Conservation (phyloP, 805 yeast species). For the Hanseniaspora thailandica region DNA sequence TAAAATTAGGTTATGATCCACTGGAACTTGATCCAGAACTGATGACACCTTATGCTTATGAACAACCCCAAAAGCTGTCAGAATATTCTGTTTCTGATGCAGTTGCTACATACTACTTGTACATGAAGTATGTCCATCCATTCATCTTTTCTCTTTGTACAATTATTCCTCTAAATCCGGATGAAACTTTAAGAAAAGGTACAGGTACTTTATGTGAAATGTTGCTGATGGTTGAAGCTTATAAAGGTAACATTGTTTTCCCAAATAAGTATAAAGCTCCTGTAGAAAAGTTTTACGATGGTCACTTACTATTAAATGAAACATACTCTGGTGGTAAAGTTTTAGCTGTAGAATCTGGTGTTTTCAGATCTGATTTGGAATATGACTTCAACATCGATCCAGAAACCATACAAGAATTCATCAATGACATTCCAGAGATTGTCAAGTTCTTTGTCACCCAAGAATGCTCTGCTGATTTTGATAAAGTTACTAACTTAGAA, state of each 20-base stretch:
- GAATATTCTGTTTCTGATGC: constrained; percentile 99
- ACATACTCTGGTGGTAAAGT: constrained; percentile 99
- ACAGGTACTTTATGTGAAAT: constrained; percentile 98
- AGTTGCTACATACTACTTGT: constrained; percentile 91
- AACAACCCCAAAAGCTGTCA: constrained; percentile 80
- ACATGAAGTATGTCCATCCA: constrained; percentile 94
- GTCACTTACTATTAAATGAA: constrained; percentile 86
- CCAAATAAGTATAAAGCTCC: constrained; percentile 95
- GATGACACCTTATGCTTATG: constrained; percentile 96
- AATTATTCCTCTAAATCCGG: constrained; percentile 91
- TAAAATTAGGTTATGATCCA: constrained; percentile 90
- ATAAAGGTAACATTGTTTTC: constrained; percentile 56
- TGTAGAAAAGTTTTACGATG: constrained; percentile 85
- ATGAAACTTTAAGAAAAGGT: constrained; percentile 90
- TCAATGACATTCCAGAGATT: constrained; percentile 62
- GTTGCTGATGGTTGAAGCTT: constrained; percentile 94
- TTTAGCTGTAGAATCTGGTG: constrained; percentile 95
- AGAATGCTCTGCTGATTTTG: constrained; percentile 61
- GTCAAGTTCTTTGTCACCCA: constrained; percentile 72
- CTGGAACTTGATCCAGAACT: constrained; percentile 93
- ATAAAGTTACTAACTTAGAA: constrained; percentile 68
- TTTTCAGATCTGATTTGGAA: constrained; percentile 78
- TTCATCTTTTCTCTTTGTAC: constrained; percentile 91
- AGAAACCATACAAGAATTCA: constrained; percentile 65
- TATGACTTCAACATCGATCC: constrained; percentile 70